phyloP scores from a whole-genome alignment of 2,329 filamentous ascomycete genomes.

The Coleophoma crateriformis region DNA sequence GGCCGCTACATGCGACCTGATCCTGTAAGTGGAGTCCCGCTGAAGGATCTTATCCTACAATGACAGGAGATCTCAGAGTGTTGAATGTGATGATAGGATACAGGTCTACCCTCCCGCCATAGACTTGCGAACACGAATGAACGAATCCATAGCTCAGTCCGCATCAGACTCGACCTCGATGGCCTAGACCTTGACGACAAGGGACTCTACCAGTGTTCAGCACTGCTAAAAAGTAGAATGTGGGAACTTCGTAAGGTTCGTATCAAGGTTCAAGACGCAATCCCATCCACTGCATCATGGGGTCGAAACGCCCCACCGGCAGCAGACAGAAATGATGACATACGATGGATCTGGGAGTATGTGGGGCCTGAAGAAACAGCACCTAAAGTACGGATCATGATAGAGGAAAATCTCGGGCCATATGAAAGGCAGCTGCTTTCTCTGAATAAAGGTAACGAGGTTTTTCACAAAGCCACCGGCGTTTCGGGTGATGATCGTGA shows the following conservation, averaged over 20 bases:
- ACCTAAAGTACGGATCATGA: conserved; percentile 35
- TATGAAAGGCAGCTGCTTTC: conserved; percentile 44
- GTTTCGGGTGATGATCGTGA: not conserved
- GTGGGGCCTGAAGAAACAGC: conserved; percentile 36
- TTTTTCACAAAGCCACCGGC: not conserved
- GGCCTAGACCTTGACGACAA: conserved; percentile 29
- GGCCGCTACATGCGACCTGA: conserved; percentile 31
- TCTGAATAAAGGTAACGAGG: conserved; percentile 26
- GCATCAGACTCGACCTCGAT: conserved; percentile 28
- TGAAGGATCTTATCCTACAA: too few relatives aligned
- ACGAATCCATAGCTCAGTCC: conserved; percentile 29
- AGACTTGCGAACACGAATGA: conserved; percentile 32
- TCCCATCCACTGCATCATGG: conserved; percentile 28
- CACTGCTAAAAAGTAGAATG: conserved; percentile 17
- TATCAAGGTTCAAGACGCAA: conserved; percentile 22
- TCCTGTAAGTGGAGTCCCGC: conserved; percentile 16
- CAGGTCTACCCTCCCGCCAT: conserved; percentile 28
- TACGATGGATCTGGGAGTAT: conserved; percentile 51
- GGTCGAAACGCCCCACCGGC: conserved; percentile 18
- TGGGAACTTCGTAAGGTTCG: conserved; percentile 18
- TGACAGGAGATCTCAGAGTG: too few relatives aligned
- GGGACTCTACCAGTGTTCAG: conserved; percentile 40
- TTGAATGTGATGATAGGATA: conserved; percentile 4
- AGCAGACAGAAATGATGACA: conserved; percentile 24
- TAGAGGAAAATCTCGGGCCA: conserved; percentile 48